These are phyloP conservation scores for Metschnikowia lachancei DNA, from an alignment of 805 yeast genomes.

Conservation along the genomic window DNA sequence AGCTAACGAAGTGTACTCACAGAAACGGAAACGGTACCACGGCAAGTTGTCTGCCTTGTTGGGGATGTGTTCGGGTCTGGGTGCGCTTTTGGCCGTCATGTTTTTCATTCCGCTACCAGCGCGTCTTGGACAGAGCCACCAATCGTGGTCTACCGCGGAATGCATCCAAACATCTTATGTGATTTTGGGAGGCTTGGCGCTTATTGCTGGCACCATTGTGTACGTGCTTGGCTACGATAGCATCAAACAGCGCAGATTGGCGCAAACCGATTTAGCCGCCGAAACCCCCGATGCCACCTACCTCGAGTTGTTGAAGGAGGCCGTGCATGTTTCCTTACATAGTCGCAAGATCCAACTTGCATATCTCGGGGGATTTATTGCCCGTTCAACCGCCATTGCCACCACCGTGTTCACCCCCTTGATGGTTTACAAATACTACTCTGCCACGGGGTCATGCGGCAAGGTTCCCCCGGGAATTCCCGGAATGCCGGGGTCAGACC, in stretches of 20 bases:
- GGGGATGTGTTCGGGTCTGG: conserved; percentile 62
- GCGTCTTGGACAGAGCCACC: conserved; percentile 39
- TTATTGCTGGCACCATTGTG: conserved; percentile 39
- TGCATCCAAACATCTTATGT: conserved; percentile 50
- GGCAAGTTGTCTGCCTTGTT: conserved; percentile 61
- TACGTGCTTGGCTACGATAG: conserved; percentile 46
- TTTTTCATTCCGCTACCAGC: conserved; percentile 57
- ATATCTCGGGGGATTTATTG: conserved; percentile 58
- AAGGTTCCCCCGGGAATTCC: not conserved
- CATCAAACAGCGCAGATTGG: conserved; percentile 30
- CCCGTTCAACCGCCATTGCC: conserved; percentile 60
- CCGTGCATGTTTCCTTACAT: conserved; percentile 45
- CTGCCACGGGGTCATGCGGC: conserved; percentile 49
- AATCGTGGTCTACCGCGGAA: conserved; percentile 29
- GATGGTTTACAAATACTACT: conserved; percentile 56
- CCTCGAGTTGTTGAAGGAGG: conserved; percentile 42
- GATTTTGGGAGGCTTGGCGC: conserved; percentile 44
- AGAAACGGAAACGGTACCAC: conserved; percentile 14
- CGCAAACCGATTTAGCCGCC: conserved; percentile 19
- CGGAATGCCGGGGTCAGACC: too few relatives aligned
- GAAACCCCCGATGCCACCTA: conserved; percentile 26
- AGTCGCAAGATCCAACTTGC: conserved; percentile 53
- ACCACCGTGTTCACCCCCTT: conserved; percentile 61
- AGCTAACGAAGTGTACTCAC: not conserved
- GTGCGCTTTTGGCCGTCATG: conserved; percentile 63